A percentile compares a stretch with the other conserved stretches of the same genome.
Conservation (phyloP, 2,329 filamentous ascomycete genomes). For the Aspergillus flavus region DNA sequence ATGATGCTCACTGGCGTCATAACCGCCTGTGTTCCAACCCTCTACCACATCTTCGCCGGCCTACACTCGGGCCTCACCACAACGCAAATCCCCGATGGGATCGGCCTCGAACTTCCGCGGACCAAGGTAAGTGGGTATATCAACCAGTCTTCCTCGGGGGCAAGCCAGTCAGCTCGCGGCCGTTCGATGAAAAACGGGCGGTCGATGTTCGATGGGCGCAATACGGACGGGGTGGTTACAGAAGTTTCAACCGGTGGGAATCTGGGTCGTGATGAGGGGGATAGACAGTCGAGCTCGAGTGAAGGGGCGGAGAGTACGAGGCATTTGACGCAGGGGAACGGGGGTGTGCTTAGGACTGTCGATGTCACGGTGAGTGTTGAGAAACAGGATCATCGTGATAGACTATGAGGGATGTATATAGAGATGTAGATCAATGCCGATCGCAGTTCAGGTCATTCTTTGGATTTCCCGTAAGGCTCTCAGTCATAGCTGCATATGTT, state of each 20-base stretch:
- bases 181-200: not conserved
- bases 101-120: not conserved
- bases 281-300: not conserved
- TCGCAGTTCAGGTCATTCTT: not conserved
- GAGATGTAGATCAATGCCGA: not conserved
- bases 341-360: not conserved
- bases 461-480: not conserved
- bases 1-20: not conserved
- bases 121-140: not conserved
- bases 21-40: not conserved
- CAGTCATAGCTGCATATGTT: no score
- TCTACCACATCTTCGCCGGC: not conserved
- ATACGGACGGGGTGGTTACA: not conserved
- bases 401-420: no score
- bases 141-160: not conserved
- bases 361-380: not conserved
- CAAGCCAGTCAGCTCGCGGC: not conserved
- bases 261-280: not conserved
- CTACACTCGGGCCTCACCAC: not conserved
- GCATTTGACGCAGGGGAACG: not conserved
- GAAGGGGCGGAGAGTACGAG: not conserved
- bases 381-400: no score
- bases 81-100: not conserved
- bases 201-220: not conserved
- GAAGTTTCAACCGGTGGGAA: not conserved